Evolutionary conservation across 345 rosid genomes (phyloP).

Genomic region (Salix udensis): DNA sequence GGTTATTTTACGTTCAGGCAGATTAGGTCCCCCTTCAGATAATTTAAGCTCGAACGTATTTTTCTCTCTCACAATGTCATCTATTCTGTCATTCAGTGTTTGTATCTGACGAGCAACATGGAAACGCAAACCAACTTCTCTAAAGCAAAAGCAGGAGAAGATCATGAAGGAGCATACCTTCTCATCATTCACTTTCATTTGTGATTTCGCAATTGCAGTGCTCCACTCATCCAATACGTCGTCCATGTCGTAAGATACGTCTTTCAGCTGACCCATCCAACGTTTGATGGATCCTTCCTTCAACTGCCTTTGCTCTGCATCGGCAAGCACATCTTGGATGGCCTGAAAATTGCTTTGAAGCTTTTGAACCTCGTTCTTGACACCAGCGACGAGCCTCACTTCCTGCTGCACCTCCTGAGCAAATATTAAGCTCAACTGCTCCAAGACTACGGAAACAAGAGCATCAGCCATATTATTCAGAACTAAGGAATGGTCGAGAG

Average conservation of each 20-base stretch:
- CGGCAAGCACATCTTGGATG: neutral
- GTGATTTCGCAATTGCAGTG: neutral
- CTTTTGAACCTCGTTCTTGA: neutral
- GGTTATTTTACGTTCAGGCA: neutral
- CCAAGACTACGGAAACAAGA: neutral
- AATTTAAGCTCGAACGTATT: neutral
- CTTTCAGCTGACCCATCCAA: constrained; percentile 10
- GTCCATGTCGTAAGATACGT: neutral
- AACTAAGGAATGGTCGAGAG: no score
- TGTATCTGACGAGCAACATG: neutral
- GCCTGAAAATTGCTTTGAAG: neutral
- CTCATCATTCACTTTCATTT: neutral
- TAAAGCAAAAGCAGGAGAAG: neutral
- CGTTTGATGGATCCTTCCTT: neutral
- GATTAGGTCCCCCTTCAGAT: accelerated
- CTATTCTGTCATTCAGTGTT: neutral
- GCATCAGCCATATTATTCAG: constrained; percentile 1
- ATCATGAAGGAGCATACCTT: constrained; percentile 7
- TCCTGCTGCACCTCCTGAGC: neutral
- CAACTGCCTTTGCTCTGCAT: constrained; percentile 8
- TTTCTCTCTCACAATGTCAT: neutral
- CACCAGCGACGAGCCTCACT: neutral
- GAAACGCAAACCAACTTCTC: neutral
- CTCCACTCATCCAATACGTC: constrained; percentile 13
- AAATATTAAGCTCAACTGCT: neutral